Conservation (phyloP, 202 grass and related monocot species). For the Thinopyrum obtusiflorum region DNA sequence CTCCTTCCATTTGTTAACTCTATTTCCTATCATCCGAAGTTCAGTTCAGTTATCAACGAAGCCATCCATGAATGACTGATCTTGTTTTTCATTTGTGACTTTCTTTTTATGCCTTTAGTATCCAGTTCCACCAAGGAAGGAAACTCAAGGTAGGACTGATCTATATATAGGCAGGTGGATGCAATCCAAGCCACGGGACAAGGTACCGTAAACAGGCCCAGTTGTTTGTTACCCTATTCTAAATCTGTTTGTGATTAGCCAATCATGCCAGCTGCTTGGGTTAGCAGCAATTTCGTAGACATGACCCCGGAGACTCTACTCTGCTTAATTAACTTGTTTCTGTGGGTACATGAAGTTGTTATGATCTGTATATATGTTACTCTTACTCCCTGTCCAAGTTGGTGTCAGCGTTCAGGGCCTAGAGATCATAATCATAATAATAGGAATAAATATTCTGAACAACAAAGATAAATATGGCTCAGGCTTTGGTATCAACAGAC, state of each 20-base stretch:
- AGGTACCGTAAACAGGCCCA: constrained; percentile 43
- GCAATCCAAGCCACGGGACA: constrained; percentile 81
- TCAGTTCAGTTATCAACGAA: background rate
- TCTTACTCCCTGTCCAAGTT: background rate
- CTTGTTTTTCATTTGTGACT: background rate
- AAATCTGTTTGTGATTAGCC: background rate
- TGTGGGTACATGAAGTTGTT: background rate
- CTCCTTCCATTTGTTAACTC: background rate
- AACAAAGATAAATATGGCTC: background rate
- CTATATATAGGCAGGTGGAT: constrained; percentile 84
- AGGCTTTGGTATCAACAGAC: background rate
- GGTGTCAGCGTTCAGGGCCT: background rate
- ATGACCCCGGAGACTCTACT: background rate
- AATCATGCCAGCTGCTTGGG: background rate
- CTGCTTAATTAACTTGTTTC: background rate
- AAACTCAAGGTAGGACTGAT: constrained; percentile 91
- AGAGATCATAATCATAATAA: background rate
- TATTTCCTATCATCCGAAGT: background rate
- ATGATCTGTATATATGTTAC: background rate
- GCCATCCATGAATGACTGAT: background rate
- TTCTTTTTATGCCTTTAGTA: constrained; percentile 47
- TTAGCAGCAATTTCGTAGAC: background rate
- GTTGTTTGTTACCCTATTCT: background rate
- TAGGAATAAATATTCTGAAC: background rate
- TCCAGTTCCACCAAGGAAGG: constrained; percentile 62